Base-by-base conservation (phyloP, 2,329 filamentous ascomycete genomes). In the Fusarium sp. region DNA sequence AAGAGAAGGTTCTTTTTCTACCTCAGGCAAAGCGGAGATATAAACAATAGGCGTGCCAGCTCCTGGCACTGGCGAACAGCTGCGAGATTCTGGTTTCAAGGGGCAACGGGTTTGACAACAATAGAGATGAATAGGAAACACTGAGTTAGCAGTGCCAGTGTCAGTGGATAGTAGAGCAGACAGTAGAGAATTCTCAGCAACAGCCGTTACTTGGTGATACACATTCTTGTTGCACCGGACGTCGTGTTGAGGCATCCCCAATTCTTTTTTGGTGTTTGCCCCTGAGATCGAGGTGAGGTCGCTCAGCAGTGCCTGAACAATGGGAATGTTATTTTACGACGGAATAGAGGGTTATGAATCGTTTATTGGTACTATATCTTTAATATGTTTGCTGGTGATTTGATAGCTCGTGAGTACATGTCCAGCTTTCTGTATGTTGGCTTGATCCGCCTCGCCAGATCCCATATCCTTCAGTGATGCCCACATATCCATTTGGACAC, bases 171-270 rank as follows among this genome's bases (percentile, higher is more conserved):
- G 8, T n/a, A 52, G 6, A 34, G 15, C 21, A 20, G 26, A 24
- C 11, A 17, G 36, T n/a, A n/a, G 17, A 30, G 9, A 7, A 40
- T 50, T 24, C 30, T 46, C 17, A 46, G 61, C 51, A 68, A 66
- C 61, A 55, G 56, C 60, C 57, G 51, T 60, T 49, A 26, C 49
- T 66, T 46, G 65, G 65, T 68, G 61, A 38, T 19, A 68, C 65
- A 15, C 28, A 43, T 36, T 19, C 6, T 49, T 48, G 65, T 68
- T 66, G 61, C 65, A 68, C 51, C 30, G 36, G 34, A 51, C 39
- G 65, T 43, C 19, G 56, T 68, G 65, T 57, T 66, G 48, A 58
- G 56, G 60, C 26, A 50, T 51, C 50, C 50, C 39, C 43, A 53
- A 49, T 39, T 56, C 42, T 49, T 39, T 39, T 56, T 49, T 52